Conservation (phyloP, 2,329 filamentous ascomycete genomes). For the Grosmannia clavigera region DNA sequence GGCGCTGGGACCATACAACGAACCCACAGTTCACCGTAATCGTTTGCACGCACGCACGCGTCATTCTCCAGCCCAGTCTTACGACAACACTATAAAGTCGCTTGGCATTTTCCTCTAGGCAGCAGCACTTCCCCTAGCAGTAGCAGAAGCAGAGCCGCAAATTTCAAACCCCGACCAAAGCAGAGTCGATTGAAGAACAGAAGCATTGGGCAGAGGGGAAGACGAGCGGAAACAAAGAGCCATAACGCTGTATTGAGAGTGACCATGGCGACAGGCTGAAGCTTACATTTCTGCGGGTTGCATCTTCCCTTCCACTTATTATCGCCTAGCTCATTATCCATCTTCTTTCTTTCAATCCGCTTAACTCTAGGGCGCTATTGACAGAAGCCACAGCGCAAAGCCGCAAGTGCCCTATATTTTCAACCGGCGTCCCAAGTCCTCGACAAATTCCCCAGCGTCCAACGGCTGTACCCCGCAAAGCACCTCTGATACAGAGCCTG, state of each 20-base stretch:
- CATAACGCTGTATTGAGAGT: not conserved
- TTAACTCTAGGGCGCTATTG: not conserved
- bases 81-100: not conserved
- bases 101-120: not conserved
- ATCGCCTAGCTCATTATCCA: not conserved
- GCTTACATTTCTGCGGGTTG: not conserved
- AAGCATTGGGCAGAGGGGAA: not conserved
- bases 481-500: not conserved
- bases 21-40: not conserved
- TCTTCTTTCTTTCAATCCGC: not conserved
- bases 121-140: not conserved
- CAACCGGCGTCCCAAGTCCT: not conserved
- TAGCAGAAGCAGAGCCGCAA: not conserved
- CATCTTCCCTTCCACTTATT: not conserved
- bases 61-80: slow-evolving; percentile 3
- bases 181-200: not conserved
- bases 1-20: not conserved
- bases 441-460: not conserved
- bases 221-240: not conserved
- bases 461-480: not conserved
- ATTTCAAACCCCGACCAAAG: not conserved
- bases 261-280: slow-evolving; percentile 5
- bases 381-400: not conserved
- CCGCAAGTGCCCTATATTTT: not conserved
- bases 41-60: not conserved